Conservation (phyloP, 1,284 basidiomycete species). For the Singerocomus rubriflavus region DNA sequence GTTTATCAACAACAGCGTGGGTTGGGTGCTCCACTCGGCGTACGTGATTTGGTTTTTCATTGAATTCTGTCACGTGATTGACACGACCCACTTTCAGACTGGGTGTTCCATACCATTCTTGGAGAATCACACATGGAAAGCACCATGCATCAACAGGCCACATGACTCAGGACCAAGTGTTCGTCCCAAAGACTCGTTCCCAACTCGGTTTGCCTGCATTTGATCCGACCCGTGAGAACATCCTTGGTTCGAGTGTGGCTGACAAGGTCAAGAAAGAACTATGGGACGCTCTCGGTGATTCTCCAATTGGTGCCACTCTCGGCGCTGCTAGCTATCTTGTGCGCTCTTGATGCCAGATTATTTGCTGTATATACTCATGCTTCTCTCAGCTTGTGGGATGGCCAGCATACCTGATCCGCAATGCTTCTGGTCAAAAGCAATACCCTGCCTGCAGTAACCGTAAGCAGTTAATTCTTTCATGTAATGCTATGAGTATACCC, state of each 20-base stretch:
- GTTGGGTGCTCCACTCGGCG: constrained; percentile 93
- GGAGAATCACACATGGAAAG: constrained; percentile 95
- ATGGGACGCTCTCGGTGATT: constrained; percentile 89
- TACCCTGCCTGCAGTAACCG: constrained; percentile 86
- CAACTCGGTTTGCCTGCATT: constrained; percentile 64
- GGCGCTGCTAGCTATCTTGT: constrained; percentile 72
- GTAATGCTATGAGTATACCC: background rate
- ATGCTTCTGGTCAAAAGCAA: constrained; percentile 85
- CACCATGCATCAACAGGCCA: constrained; percentile 97
- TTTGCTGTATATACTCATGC: background rate
- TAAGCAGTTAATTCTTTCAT: constrained; percentile 39
- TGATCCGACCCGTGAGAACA: constrained; percentile 66
- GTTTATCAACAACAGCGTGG: constrained; percentile 89
- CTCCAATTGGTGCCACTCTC: constrained; percentile 78
- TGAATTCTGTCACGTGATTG: constrained; percentile 19
- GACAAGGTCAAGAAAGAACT: constrained; percentile 76
- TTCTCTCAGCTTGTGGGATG: constrained; percentile 69
- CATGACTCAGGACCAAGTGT: constrained; percentile 96
- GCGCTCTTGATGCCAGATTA: constrained; percentile 24
- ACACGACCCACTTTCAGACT: constrained; percentile 49
- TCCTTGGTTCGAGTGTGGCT: constrained; percentile 66
- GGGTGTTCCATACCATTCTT: constrained; percentile 96
- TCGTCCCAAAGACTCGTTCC: constrained; percentile 87
- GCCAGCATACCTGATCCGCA: constrained; percentile 83
- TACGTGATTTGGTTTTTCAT: constrained; percentile 37